These are phyloP conservation scores for Aspergillus caelatus DNA, from an alignment of 2,329 filamentous ascomycete genomes.

Conservation along the genomic window DNA sequence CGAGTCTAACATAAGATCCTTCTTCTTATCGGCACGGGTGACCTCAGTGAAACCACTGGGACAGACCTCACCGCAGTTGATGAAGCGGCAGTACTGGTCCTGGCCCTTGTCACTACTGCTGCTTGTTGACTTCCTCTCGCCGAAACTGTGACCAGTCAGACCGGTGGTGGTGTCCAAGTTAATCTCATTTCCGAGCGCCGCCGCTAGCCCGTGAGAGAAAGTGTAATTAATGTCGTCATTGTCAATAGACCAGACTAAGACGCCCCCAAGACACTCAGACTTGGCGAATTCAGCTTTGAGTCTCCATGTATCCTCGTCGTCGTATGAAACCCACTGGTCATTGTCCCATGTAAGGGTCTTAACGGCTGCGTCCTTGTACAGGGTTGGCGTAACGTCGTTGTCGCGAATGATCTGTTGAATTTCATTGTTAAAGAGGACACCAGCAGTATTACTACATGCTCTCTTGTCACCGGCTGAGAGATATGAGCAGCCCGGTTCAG, in stretches of 20 bases:
- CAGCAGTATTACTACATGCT: slow-evolving; percentile 23
- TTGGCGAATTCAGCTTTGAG: slow-evolving; percentile 41
- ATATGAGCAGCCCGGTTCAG: slow-evolving; percentile 18
- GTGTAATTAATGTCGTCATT: not conserved
- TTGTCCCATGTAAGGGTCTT: slow-evolving; percentile 19
- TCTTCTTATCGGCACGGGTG: not conserved
- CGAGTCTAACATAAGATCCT: slow-evolving; percentile 4
- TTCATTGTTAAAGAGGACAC: slow-evolving; percentile 28
- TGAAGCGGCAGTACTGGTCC: not conserved
- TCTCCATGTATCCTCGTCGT: slow-evolving; percentile 41
- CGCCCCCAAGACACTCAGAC: slow-evolving; percentile 20
- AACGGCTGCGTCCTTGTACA: slow-evolving; percentile 25
- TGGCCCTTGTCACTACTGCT: not conserved
- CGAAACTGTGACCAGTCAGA: not conserved
- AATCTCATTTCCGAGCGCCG: not conserved
- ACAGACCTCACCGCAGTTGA: not conserved
- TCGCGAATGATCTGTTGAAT: slow-evolving; percentile 27
- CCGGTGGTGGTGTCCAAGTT: not conserved
- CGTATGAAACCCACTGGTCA: slow-evolving; percentile 33
- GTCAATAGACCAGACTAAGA: not conserved
- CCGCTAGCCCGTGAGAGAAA: not conserved
- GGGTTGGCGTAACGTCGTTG: slow-evolving; percentile 17
- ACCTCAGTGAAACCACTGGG: not conserved
- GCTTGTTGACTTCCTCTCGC: not conserved
- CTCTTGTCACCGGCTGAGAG: slow-evolving; percentile 21